Base-by-base conservation (phyloP, 192 early-diverging fungal genomes). In the Backusella circina region DNA sequence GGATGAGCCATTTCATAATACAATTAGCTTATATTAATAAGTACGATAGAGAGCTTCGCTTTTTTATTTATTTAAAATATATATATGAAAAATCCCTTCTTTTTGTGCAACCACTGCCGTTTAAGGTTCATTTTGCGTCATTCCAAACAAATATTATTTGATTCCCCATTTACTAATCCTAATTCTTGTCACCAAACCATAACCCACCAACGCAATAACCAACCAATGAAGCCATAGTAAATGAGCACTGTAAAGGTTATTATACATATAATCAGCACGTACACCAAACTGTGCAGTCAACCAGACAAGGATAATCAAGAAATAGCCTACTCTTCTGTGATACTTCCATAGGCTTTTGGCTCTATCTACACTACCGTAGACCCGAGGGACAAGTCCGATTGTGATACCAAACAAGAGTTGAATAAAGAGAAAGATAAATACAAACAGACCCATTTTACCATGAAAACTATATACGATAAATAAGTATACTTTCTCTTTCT, bases 341-440 rank as follows among this genome's bases (percentile, higher is more conserved):
- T 82, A 84, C 33, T 82, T 84, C 70, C 76, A 84, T 12, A 84
- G 39, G 2, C 36, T 65, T 47, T 76, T 80, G 7, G 83, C 80
- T 32, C 75, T 67, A 6, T 39, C 8, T 6, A 72, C 73, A 4
- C 77, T 75, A 4, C 83, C 83, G 37, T 74, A 77, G 13, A 80
- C 4, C 16, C 47, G 44, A 23, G 80, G 80, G 6, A 77, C 39
- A 72, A 77, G 75, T 4, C 71, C 77, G 5, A 82, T 79, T 18
- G 69, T 38, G 9, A 75, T 16, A n/a, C 83, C 83, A 70, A 73
- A 78, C 7, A 82, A 15, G 2, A 77, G 3, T 47, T 84, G 83
- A 15, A 84, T 47, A 1, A 80, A 50, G 1, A 82, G 41, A 67
- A 68, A 76, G 16, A 35, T 41, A 28, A 80, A 66, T 15, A 82